Evolutionary conservation across 2,329 filamentous ascomycete species (phyloP).

Genomic region (Hypoxylon sp.): DNA sequence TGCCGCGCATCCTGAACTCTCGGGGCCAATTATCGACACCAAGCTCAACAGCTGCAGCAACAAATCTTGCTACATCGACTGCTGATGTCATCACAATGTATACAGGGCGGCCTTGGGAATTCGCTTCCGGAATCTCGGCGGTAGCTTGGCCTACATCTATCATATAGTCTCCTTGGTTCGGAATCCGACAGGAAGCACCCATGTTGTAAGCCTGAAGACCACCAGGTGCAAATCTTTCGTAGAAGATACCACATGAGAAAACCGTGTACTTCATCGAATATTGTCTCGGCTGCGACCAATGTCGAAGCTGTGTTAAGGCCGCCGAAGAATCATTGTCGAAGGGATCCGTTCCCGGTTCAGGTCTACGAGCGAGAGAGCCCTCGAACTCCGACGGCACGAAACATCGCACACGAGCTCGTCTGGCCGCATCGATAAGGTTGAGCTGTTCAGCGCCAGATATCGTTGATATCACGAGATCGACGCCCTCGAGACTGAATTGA

Average conservation of each 20-base stretch:
- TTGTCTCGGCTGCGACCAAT: slow-evolving; percentile 57
- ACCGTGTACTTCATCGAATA: slow-evolving; percentile 71
- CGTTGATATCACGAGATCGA: slow-evolving; percentile 79
- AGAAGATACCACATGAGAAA: slow-evolving; percentile 79
- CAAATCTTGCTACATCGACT: slow-evolving; percentile 74
- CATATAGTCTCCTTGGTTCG: slow-evolving; percentile 70
- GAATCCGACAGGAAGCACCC: slow-evolving; percentile 62
- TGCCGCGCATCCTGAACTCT: slow-evolving; percentile 75
- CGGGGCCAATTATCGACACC: slow-evolving; percentile 68
- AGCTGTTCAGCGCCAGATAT: slow-evolving; percentile 72
- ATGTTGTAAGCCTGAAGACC: slow-evolving; percentile 69
- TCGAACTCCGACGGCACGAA: slow-evolving; percentile 83
- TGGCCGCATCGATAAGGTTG: slow-evolving; percentile 76
- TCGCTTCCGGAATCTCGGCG: slow-evolving; percentile 68
- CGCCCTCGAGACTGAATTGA: slow-evolving; percentile 71
- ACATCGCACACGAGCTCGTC: slow-evolving; percentile 67
- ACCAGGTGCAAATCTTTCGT: slow-evolving; percentile 75
- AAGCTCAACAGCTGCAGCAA: slow-evolving; percentile 74
- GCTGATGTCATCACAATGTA: slow-evolving; percentile 73
- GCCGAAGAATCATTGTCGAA: slow-evolving; percentile 67
- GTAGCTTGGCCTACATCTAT: slow-evolving; percentile 66
- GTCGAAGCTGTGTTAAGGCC: slow-evolving; percentile 58
- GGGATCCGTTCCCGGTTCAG: slow-evolving; percentile 58
- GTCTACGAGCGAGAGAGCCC: slow-evolving; percentile 65
- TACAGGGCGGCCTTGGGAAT: slow-evolving; percentile 58